These are phyloP conservation scores for Trichophyton rubrum DNA, from an alignment of 2,329 filamentous ascomycete species.

Conservation along the genomic window DNA sequence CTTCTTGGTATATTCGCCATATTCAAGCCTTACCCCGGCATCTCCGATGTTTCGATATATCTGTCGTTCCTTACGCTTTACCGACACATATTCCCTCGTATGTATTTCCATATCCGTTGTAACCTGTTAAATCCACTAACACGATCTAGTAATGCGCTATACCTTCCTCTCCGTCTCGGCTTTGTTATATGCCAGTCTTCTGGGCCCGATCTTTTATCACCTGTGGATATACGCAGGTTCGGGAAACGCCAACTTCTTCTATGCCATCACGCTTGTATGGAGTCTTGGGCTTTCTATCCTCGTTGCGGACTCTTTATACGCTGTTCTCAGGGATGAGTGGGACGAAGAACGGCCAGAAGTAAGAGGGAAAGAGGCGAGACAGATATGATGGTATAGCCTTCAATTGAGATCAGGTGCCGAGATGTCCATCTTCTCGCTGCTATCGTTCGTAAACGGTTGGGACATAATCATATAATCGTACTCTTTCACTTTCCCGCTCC, in stretches of 20 bases:
- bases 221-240: conserved; percentile 97
- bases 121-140: conserved; percentile 18
- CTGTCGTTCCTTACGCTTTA: conserved; percentile 72
- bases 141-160: conserved; percentile 65
- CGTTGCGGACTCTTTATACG: conserved; percentile 77
- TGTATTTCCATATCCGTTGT: conserved; percentile 22
- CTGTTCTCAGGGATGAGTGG: conserved; percentile 82
- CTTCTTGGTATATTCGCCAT: conserved; percentile 81
- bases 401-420: neutral
- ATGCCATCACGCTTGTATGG: conserved; percentile 98
- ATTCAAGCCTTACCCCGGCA: conserved; percentile 94
- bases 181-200: conserved; percentile 72
- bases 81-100: conserved; percentile 75
- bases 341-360: conserved; percentile 84
- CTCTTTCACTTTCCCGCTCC: conserved; percentile 39
- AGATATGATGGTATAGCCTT: conserved; percentile 45
- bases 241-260: conserved; percentile 98
- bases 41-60: conserved; percentile 79
- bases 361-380: conserved; percentile 72
- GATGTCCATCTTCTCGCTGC: neutral
- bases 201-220: conserved; percentile 92
- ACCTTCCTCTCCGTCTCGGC: conserved; percentile 74
- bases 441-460: conserved; percentile 25
- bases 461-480: conserved; percentile 44
- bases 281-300: conserved; percentile 78